A percentile compares a stretch with the other conserved stretches of the same genome.
These are phyloP conservation scores for Mollisiaceae sp. DNA, from an alignment of 2,329 filamentous ascomycete species.

Conservation along the genomic window DNA sequence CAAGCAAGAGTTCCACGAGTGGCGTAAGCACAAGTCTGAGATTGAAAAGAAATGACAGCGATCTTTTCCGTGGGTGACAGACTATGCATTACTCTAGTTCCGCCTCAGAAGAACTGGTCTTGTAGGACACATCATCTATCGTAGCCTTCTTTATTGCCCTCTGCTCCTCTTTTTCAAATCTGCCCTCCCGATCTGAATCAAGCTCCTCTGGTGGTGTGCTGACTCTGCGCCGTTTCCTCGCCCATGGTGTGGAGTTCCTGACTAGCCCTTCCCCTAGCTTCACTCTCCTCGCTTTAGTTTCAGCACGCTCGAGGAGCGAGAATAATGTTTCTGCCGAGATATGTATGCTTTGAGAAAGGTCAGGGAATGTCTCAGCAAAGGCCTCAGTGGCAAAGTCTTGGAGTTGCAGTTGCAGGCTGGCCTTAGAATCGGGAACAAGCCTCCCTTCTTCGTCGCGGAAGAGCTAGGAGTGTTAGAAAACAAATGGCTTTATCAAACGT, in stretches of 20 bases:
- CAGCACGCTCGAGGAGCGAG: slow-evolving; percentile 24
- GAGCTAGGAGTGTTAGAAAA: slow-evolving; percentile 25
- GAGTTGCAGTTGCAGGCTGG: slow-evolving; percentile 23
- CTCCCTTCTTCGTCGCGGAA: slow-evolving; percentile 28
- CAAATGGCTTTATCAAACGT: too few species aligned
- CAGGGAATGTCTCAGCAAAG: slow-evolving; percentile 25
- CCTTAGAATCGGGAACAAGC: slow-evolving; percentile 27
- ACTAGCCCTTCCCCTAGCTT: slow-evolving; percentile 26
- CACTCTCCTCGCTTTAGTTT: slow-evolving; percentile 28
- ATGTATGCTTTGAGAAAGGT: slow-evolving; percentile 23
- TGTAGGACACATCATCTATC: slow-evolving; percentile 30
- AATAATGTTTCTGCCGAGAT: slow-evolving; percentile 27
- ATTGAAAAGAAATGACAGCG: too few species aligned
- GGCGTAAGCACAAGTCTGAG: too few species aligned
- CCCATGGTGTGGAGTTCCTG: slow-evolving; percentile 26
- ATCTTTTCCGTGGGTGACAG: background rate
- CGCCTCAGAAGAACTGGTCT: slow-evolving; percentile 26
- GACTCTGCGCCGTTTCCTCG: slow-evolving; percentile 29
- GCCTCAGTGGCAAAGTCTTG: slow-evolving; percentile 25
- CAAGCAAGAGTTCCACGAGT: too few species aligned
- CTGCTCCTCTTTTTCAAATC: slow-evolving; percentile 29
- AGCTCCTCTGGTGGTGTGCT: slow-evolving; percentile 33
- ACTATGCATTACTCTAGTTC: slow-evolving; percentile 21
- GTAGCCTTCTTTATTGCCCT: slow-evolving; percentile 30
- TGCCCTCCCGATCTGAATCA: slow-evolving; percentile 30